Conservation (phyloP, 176 grass and related monocot genomes). For the Panicum miliaceum region DNA sequence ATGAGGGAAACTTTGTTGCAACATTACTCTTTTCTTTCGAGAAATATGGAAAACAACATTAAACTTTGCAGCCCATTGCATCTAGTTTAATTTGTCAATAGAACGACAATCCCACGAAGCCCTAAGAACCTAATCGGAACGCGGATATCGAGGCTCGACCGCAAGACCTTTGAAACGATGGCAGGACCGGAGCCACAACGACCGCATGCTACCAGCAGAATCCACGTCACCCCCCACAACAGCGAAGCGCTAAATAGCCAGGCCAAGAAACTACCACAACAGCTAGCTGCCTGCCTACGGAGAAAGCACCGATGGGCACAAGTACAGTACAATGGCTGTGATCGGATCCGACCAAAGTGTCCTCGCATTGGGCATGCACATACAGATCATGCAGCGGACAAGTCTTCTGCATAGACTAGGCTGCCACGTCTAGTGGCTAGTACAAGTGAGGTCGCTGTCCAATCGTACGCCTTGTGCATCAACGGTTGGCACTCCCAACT, state of each 20-base stretch:
- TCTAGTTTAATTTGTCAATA: too few relatives aligned
- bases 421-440: background rate
- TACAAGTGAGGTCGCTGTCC: background rate
- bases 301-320: background rate
- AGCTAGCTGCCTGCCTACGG: background rate
- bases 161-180: too few relatives aligned
- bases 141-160: background rate
- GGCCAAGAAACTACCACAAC: background rate
- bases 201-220: background rate
- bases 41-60: too few relatives aligned
- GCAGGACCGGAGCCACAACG: background rate
- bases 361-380: background rate
- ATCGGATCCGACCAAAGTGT: background rate
- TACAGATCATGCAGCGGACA: background rate
- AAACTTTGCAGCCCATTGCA: too few relatives aligned
- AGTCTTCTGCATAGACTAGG: background rate
- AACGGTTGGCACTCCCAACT: background rate
- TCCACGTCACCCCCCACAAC: background rate
- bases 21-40: too few relatives aligned
- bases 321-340: background rate
- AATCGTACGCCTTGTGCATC: background rate
- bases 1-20: too few relatives aligned
- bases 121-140: background rate
- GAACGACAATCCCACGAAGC: too few relatives aligned
- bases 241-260: background rate